phyloP scores from a whole-genome alignment of 257 asterid species.

The Gardenia jasminoides region DNA sequence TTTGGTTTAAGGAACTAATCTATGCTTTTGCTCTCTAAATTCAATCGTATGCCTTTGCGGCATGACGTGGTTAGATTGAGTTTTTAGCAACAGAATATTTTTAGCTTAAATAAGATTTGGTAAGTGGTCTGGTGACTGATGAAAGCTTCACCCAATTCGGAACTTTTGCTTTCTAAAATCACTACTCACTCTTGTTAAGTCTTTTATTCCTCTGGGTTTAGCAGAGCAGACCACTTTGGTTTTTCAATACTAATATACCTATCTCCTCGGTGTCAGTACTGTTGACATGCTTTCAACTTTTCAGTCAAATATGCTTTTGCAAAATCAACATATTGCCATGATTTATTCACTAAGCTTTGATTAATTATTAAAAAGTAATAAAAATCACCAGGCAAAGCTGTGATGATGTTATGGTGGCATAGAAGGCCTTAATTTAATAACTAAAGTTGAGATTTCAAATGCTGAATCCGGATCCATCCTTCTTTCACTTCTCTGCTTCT shows the following conservation, averaged over 20 bases:
- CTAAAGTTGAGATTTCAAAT: too few relatives aligned
- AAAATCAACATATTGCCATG: not conserved
- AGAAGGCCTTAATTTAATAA: too few relatives aligned
- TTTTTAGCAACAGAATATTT: not conserved
- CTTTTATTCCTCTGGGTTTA: not conserved
- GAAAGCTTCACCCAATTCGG: not conserved
- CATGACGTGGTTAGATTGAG: not conserved
- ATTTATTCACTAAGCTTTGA: not conserved
- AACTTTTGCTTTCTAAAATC: constrained; percentile 6
- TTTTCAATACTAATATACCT: not conserved
- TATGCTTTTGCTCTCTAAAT: not conserved
- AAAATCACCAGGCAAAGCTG: not conserved
- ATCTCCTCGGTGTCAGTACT: not conserved
- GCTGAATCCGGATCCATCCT: too few relatives aligned
- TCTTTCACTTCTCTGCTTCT: too few relatives aligned
- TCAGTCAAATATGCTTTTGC: not conserved
- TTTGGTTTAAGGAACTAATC: not conserved
- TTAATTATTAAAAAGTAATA: not conserved
- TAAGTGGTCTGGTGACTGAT: not conserved
- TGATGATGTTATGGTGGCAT: too few relatives aligned
- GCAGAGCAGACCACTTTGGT: not conserved
- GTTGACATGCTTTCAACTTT: not conserved
- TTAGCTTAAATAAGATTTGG: not conserved
- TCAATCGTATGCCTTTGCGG: not conserved
- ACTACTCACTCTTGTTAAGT: not conserved